These are phyloP conservation scores for Salicornia ramosissima DNA, from an alignment of 148 eudicot species.

Conservation along the genomic window DNA sequence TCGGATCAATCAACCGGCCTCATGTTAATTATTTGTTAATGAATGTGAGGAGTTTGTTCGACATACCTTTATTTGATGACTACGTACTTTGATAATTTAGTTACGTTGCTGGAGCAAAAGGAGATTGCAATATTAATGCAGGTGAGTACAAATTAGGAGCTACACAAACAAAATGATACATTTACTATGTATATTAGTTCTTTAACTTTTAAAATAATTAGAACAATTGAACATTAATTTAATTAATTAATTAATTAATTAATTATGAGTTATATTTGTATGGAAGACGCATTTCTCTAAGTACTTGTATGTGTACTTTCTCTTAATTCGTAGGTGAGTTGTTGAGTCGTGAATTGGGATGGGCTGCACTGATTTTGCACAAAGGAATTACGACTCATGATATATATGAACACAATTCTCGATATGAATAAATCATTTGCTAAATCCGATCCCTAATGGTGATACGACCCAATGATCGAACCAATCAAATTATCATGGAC, in stretches of 20 bases:
- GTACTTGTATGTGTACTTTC: no score
- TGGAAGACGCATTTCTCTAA: no score
- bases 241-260: no score
- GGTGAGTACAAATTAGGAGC: no score
- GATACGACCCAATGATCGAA: conserved; percentile 14
- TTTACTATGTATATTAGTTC: no score
- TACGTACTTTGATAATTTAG: conserved; percentile 65
- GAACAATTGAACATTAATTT: no score
- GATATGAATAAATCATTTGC: background rate
- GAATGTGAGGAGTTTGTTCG: conserved; percentile 48
- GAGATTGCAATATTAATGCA: background rate
- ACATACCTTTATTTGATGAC: conserved; percentile 41
- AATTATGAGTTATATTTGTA: no score
- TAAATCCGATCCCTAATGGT: background rate
- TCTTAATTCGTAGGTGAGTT: no score
- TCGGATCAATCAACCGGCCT: conserved; percentile 36
- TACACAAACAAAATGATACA: no score
- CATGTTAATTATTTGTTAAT: conserved; percentile 65
- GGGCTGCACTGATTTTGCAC: conserved; percentile 40
- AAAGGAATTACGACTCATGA: conserved; percentile 44
- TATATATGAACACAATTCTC: conserved; percentile 11
- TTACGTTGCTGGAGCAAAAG: conserved; percentile 34
- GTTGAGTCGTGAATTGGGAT: conserved; percentile 36
- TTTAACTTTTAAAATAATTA: no score
- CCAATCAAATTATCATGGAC: conserved; percentile 35